phyloP scores from a whole-genome alignment of 352 stramenopile genomes.

The Phytophthora boehmeriae region DNA sequence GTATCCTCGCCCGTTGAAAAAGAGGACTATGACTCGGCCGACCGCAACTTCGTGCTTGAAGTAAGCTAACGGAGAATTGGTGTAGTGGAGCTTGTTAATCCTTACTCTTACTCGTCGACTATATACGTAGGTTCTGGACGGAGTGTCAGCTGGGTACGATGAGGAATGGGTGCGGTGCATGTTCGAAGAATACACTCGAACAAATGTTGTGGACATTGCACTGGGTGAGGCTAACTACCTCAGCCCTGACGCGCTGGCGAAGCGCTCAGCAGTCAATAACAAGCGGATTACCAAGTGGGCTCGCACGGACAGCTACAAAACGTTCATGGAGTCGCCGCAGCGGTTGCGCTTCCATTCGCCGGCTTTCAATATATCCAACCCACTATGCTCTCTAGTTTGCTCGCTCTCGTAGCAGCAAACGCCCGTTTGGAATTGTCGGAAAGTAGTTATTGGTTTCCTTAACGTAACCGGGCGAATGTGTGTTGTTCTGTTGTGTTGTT shows the following conservation, averaged over 20 bases:
- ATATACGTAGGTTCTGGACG: conserved; percentile 70
- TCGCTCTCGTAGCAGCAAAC: conserved; percentile 42
- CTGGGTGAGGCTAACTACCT: conserved; percentile 82
- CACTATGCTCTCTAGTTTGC: conserved; percentile 43
- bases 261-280: conserved; percentile 84
- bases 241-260: conserved; percentile 69
- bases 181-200: conserved; percentile 89
- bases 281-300: conserved; percentile 89
- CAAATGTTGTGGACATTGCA: conserved; percentile 85
- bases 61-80: conserved; percentile 24
- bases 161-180: conserved; percentile 89
- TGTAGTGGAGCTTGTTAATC: background rate
- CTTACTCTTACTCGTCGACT: conserved; percentile 1
- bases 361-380: conserved; percentile 89
- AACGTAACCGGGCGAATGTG: conserved; percentile 35
- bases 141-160: conserved; percentile 75
- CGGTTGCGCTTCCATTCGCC: conserved; percentile 50
- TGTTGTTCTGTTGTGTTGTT: conserved; percentile 34
- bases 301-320: conserved; percentile 87
- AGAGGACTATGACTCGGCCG: conserved; percentile 73
- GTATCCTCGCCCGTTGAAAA: conserved; percentile 63
- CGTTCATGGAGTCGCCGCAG: conserved; percentile 65
- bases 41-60: conserved; percentile 79
- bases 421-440: conserved; percentile 9
- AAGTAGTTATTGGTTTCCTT: conserved; percentile 47